Percentiles rank a stretch among this genome's conserved stretches.
These are phyloP conservation scores for Galeopsis tetrahit DNA, from an alignment of 257 asterid species.

Conservation along the genomic window DNA sequence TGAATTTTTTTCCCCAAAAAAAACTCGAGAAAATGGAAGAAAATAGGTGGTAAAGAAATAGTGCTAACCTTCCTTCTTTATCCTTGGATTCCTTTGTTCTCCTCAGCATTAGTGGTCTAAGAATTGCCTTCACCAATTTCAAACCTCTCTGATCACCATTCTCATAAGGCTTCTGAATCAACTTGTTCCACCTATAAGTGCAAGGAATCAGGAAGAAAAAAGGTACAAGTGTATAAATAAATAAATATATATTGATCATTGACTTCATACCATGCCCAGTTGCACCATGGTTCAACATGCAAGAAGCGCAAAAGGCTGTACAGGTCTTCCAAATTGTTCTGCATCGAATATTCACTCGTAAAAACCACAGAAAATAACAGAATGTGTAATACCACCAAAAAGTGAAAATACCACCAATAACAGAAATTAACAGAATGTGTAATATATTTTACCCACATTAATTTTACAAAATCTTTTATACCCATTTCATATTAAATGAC, in stretches of 20 bases:
- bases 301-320: conserved; percentile 86
- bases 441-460: background rate
- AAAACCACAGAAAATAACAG: background rate
- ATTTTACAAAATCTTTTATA: too few species aligned
- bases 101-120: conserved; percentile 80
- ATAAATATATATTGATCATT: background rate
- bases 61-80: conserved; percentile 70
- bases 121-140: conserved; percentile 75
- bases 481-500: too few species aligned
- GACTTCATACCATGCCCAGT: conserved; percentile 81
- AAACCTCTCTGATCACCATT: conserved; percentile 76
- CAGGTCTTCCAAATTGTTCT: conserved; percentile 84
- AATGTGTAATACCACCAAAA: background rate
- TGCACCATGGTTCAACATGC: conserved; percentile 97
- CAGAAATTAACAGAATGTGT: background rate
- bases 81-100: conserved; percentile 89
- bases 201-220: background rate
- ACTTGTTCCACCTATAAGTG: conserved; percentile 75
- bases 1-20: background rate
- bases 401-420: background rate
- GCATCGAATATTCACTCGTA: conserved; percentile 35
- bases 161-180: conserved; percentile 81
- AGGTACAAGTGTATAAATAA: background rate
- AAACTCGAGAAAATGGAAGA: background rate
- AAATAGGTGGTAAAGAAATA: background rate